Evolutionary conservation across 768 basidiomycete species (phyloP), one percentile per base, ranked within the genome.

Genomic region (Filobasidium floriforme): DNA sequence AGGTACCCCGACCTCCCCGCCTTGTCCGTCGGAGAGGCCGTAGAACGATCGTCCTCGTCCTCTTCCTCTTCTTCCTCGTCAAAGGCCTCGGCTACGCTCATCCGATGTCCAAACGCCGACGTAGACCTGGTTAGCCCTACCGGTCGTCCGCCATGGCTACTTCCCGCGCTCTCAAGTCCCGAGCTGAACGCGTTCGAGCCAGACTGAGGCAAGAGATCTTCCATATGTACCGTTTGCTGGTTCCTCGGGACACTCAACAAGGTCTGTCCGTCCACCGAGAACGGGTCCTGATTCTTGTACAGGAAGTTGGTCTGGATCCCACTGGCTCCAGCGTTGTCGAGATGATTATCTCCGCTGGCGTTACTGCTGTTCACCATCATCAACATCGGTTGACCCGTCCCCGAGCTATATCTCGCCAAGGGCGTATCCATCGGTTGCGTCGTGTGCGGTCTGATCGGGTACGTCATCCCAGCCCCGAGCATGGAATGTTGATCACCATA

Each of bases 371-470:
- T 57, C 18, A 49, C 14, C 46, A 49, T 49, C 46, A 49, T 49
- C 54, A 57, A 19, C 54, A 57, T 57, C 54, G 29, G 29, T 28
- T 32, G 24, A 19, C 54, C 54, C 12, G 19, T 32, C 29, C 22
- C 54, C 15, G 12, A 15, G 15, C 54, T 32, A 28, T 57, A 57
- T n/a, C 54, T 7, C 2, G 54, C 54, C 54, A 57, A 57, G 22
- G 54, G 54, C 12, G 54, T 57, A 57, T 57, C 54, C 54, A 57
- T 57, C 7, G 54, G 54, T 57, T 57, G 54, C 14, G 54, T 57
- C 24, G 54, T 57, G 26, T 57, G 54, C 22, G 54, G 54, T 28
- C 54, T 57, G 15, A 57, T n/a, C 4, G 54, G 54, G 15, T 32
- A 57, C 14, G 7, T n/a, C 22, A 57, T 26, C 22, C 14, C 46